Base-by-base conservation (phyloP, 2,329 filamentous ascomycete genomes). In the Helotiales sp. region DNA sequence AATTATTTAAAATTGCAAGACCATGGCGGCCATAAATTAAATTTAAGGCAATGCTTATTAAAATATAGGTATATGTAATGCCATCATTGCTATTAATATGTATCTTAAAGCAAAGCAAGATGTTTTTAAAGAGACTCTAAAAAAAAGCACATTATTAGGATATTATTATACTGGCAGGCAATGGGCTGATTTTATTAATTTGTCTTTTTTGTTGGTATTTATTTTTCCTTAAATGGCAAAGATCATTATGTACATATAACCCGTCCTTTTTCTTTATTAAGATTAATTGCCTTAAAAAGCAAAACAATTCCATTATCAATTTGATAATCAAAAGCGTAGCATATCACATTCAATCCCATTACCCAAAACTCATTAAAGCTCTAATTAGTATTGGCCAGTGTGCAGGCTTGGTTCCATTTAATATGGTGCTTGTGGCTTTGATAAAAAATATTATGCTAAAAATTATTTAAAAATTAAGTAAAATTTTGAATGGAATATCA, bases 271-370 rank as follows among this genome's bases (percentile, higher is more conserved):
- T n/a, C n/a, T n/a, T n/a, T n/a, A n/a, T n/a, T n/a, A n/a, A n/a
- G n/a, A n/a, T n/a, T n/a, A n/a, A n/a, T n/a, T n/a, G n/a, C n/a
- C n/a, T n/a, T n/a, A 43, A 6, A 3, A 55, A 30, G 30, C 30
- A 58, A 30, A 58, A 58, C 30, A 58, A 58, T 58, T 58, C 54
- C 34, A 58, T 58, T 37, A 58, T 30, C 30, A n/a, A 58, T 30
- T 58, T 30, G 54, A 58, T 11, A 58, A 30, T 58, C 28, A 58
- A 58, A 34, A 37, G 37, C 20, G 20, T 58, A 58, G 28, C 54
- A 58, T 15, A 59, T 59, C 32, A 43, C 6, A 43, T 45, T 24
- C 17, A 59, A 20, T 59, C 34, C 55, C 7, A 59, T 59, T 13
- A 59, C 34, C 34, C 32, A 43, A 20, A 40, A 59, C 55, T 37